Evolutionary conservation across 192 early-diverging fungal species (phyloP), one percentile per base, ranked within the genome.

Genomic region (Backusella circina): DNA sequence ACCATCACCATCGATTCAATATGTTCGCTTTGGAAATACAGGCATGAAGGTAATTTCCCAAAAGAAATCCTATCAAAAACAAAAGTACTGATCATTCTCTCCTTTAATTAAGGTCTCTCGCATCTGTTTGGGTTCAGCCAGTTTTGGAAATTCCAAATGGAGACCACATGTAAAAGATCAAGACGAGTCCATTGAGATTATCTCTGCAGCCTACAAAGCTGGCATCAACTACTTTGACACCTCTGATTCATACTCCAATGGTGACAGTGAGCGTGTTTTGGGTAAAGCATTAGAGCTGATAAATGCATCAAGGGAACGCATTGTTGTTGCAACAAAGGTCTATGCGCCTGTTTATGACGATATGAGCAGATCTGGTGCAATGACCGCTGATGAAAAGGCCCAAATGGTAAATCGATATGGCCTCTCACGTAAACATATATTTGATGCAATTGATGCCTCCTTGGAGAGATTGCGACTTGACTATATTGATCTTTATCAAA

Each of bases 161-260:
- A 26, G 21, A 12, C 33, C 54, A 9, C 89, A 79, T 78, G 74
- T 88, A 16, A 54, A 82, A 36, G 78, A 88, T 50, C 82, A 85
- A 70, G 72, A 65, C 13, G 78, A 87, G 51, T 71, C 82, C 7
- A 47, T 82, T 65, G 78, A 32, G 54, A 66, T 79, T 36, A 88
- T 86, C 76, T 81, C 79, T 75, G 85, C 84, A 13, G 90, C 91
- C 0, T 93, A 84, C 73, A 85, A 92, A 32, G 75, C 83, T 47
- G 94, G 94, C 37, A 89, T 94, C 82, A 94, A 93, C 84, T 92
- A 92, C 74, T 95, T 95, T 76, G 84, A 92, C 76, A 88, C 90
- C 8, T 88, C 89, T 31, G 83, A 92, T 44, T 54, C 70, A 1
- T 84, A 84, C 51, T 73, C 81, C 2, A 75, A 79, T 38, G 85